Evolutionary conservation across 108 stramenopile genomes (phyloP).

Genomic region (Pseudonitzschia delicatissima): DNA sequence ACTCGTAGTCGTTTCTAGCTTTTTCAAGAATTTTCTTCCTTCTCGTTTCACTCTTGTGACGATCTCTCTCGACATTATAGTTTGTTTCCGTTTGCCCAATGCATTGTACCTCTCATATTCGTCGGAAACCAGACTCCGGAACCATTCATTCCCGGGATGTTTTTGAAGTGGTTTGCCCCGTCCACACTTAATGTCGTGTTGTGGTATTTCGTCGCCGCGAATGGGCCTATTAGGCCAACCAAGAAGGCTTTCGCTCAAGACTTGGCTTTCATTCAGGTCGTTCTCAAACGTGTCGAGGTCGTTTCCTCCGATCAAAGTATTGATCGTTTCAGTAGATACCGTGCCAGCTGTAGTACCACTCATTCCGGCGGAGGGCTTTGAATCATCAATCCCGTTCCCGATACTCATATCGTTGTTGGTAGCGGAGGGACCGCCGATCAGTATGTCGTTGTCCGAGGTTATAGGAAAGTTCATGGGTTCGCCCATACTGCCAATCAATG

Average conservation of each 20-base stretch:
- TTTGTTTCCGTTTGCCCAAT: slow-evolving; percentile 15
- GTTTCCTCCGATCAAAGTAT: background rate
- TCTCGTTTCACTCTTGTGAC: slow-evolving; percentile 19
- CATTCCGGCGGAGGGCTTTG: too few relatives aligned
- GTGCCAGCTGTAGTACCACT: background rate
- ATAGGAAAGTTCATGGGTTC: too few relatives aligned
- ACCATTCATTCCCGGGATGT: background rate
- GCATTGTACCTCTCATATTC: background rate
- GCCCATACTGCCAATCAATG: too few relatives aligned
- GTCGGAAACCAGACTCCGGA: background rate
- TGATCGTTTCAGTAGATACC: background rate
- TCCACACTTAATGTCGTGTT: too few relatives aligned
- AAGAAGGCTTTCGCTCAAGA: background rate
- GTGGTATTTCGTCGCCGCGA: too few relatives aligned
- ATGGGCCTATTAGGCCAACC: too few relatives aligned
- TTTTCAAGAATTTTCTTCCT: slow-evolving; percentile 34
- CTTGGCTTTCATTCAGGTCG: background rate
- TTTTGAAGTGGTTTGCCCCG: background rate
- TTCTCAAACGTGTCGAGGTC: background rate
- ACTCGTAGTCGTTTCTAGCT: too few relatives aligned
- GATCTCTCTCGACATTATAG: slow-evolving; percentile 22
- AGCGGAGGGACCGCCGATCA: too few relatives aligned
- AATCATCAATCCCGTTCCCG: too few relatives aligned
- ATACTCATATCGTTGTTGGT: too few relatives aligned
- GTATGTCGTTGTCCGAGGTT: too few relatives aligned